phyloP scores from a whole-genome alignment of 2,329 filamentous ascomycete species.

The Fusarium coicis region DNA sequence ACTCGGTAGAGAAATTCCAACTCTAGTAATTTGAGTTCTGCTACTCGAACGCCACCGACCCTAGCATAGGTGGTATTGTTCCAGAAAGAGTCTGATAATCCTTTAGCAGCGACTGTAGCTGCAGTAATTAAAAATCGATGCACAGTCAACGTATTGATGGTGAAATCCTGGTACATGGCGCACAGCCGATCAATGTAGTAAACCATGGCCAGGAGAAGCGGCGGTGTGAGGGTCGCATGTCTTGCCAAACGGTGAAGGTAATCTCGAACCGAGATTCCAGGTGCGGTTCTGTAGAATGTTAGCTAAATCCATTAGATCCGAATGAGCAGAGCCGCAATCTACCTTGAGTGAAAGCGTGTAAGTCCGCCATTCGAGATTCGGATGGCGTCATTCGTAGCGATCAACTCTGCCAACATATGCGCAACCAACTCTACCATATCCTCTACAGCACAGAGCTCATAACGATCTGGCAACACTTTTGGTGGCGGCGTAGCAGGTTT shows the following conservation, averaged over 20 bases:
- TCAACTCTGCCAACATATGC: slow-evolving; percentile 95
- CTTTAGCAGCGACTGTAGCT: slow-evolving; percentile 94
- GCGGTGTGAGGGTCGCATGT: slow-evolving; percentile 92
- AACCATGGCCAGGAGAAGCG: slow-evolving; percentile 97
- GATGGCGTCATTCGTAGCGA: slow-evolving; percentile 92
- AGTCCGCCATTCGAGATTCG: slow-evolving; percentile 78
- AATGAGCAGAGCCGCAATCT: slow-evolving; percentile 41
- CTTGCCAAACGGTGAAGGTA: slow-evolving; percentile 93
- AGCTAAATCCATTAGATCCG: slow-evolving; percentile 26
- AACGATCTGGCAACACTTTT: slow-evolving; percentile 75
- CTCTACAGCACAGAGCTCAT: slow-evolving; percentile 83
- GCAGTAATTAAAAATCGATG: slow-evolving; percentile 97
- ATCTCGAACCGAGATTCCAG: slow-evolving; percentile 92
- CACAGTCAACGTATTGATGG: slow-evolving; percentile 94
- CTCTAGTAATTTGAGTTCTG: slow-evolving; percentile 90
- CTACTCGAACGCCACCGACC: slow-evolving; percentile 90
- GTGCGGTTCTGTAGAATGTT: slow-evolving; percentile 65
- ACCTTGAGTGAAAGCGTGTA: slow-evolving; percentile 95
- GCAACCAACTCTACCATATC: slow-evolving; percentile 92
- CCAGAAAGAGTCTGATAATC: slow-evolving; percentile 96
- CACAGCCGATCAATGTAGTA: slow-evolving; percentile 98
- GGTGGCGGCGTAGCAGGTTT: slow-evolving; percentile 61
- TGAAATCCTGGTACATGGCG: slow-evolving; percentile 91
- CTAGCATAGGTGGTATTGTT: slow-evolving; percentile 96
- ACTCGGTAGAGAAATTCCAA: slow-evolving; percentile 92